Evolutionary conservation across 331 rosid species (phyloP).

Genomic region (Spiraea crenata): DNA sequence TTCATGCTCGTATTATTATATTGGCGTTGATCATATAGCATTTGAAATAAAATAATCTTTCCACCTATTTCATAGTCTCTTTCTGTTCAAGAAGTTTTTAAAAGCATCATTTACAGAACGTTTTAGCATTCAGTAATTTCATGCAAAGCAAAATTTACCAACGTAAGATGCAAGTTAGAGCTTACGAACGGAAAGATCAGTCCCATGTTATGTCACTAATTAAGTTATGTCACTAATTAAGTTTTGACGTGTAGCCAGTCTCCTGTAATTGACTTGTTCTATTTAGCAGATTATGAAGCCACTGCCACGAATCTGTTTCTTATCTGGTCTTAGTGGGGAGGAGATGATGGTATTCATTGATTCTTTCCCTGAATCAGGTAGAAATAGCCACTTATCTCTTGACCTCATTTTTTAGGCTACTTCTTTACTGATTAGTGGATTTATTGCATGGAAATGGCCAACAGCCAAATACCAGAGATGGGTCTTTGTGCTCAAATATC

Average conservation of each 20-base stretch:
- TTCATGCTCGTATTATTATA: too few species aligned
- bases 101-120: background rate
- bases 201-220: background rate
- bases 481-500: too few species aligned
- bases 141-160: background rate
- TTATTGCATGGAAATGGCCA: background rate
- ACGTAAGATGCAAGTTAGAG: background rate
- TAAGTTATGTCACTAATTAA: background rate
- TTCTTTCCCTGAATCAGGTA: conserved; percentile 85
- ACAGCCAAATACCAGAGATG: background rate
- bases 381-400: background rate
- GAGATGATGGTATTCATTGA: conserved; percentile 96
- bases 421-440: background rate
- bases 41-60: background rate
- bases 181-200: background rate
- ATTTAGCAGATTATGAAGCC: conserved; percentile 59
- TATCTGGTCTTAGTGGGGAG: conserved; percentile 94
- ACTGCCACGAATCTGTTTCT: conserved; percentile 90
- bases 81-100: background rate
- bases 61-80: background rate
- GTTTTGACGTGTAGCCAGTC: background rate
- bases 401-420: background rate
- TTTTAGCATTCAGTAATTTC: background rate
- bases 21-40: background rate
- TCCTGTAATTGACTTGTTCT: conserved; percentile 13